Evolutionary conservation across 2,329 filamentous ascomycete genomes (phyloP).

Genomic region (Microcyclosporella mali): DNA sequence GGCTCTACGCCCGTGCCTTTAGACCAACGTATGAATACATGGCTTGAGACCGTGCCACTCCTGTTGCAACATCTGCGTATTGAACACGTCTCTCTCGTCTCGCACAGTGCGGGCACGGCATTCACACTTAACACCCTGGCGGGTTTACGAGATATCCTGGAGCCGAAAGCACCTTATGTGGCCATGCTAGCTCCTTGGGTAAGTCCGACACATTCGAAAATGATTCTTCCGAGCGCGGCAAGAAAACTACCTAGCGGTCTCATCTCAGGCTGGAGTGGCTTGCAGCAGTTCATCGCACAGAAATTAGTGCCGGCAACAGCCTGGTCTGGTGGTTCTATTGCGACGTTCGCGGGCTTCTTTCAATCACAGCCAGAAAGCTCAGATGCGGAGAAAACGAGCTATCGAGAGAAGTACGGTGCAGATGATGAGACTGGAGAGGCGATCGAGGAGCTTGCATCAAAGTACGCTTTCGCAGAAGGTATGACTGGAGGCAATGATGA

Average conservation of each 20-base stretch:
- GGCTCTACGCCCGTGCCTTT: conserved; percentile 37
- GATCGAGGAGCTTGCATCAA: conserved; percentile 18
- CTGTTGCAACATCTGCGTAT: conserved; percentile 35
- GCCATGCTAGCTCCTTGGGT: conserved; percentile 40
- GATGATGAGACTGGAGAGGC: conserved; percentile 19
- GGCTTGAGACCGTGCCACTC: conserved; percentile 38
- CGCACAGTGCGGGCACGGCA: conserved; percentile 40
- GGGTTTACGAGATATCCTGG: conserved; percentile 31
- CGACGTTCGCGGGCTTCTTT: conserved; percentile 18
- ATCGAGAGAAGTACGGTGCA: conserved; percentile 22
- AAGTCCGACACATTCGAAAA: conserved; percentile 33
- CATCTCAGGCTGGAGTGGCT: conserved; percentile 28
- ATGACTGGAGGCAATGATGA: conserved; percentile 36
- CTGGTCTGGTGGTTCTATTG: conserved; percentile 28
- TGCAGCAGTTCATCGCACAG: conserved; percentile 31
- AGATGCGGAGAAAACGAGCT: neutral
- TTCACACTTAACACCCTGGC: conserved; percentile 40
- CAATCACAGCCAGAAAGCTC: conserved; percentile 5
- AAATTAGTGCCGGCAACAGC: conserved; percentile 26
- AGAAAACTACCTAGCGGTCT: conserved; percentile 25
- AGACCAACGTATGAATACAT: conserved; percentile 33
- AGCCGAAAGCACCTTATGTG: conserved; percentile 26
- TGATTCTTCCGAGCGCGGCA: conserved; percentile 22
- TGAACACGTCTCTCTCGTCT: conserved; percentile 34
- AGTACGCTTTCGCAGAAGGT: conserved; percentile 28